Conservation (phyloP, 306 rosid genomes). For the Casuarina cunninghamiana region DNA sequence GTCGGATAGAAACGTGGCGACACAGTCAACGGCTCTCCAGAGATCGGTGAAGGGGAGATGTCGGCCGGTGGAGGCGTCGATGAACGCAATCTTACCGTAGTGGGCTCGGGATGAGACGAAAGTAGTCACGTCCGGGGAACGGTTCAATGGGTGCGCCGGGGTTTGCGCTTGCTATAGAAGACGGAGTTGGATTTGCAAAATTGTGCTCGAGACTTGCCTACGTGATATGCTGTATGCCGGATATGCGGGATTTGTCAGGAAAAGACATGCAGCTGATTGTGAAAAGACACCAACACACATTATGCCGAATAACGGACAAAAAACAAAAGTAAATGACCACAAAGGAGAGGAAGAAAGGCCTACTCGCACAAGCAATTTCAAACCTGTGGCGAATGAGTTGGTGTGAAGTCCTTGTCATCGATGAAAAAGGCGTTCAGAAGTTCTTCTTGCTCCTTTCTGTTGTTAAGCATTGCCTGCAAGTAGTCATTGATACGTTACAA, state of each 20-base stretch:
- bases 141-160: conserved; percentile 60
- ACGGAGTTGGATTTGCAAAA: conserved; percentile 59
- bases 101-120: conserved; percentile 84
- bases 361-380: background rate
- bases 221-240: too few species aligned
- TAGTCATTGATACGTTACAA: background rate
- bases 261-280: too few species aligned
- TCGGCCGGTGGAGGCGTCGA: conserved; percentile 76
- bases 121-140: conserved; percentile 56
- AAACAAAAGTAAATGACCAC: too few species aligned
- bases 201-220: background rate
- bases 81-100: conserved; percentile 61
- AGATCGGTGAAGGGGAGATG: conserved; percentile 58
- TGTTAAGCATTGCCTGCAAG: conserved; percentile 36
- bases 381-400: conserved; percentile 34
- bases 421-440: conserved; percentile 34
- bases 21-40: conserved; percentile 64
- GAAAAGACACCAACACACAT: too few species aligned
- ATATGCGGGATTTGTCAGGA: too few species aligned
- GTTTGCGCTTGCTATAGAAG: conserved; percentile 72
- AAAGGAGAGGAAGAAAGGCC: too few species aligned
- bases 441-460: conserved; percentile 35
- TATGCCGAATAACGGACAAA: too few species aligned
- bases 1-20: conserved; percentile 53
- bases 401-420: conserved; percentile 14